phyloP scores from a whole-genome alignment of 371 early-diverging fungal genomes.

The Nematocida major region DNA sequence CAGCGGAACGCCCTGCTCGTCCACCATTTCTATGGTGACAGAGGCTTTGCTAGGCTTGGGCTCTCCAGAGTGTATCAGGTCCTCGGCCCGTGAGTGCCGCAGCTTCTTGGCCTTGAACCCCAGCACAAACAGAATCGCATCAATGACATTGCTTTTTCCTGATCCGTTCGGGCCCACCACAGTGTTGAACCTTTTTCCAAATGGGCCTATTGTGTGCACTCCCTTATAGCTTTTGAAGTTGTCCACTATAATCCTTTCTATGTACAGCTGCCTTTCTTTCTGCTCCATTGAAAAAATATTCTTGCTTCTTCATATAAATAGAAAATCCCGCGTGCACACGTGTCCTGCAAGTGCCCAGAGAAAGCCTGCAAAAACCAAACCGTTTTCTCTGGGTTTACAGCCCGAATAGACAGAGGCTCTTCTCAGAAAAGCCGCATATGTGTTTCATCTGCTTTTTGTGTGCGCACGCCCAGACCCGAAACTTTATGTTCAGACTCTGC shows the following conservation, averaged over 20 bases:
- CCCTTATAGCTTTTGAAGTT: constrained; percentile 66
- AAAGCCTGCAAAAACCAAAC: no score
- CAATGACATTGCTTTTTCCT: constrained; percentile 98
- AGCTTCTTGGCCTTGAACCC: constrained; percentile 96
- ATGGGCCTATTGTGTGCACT: constrained; percentile 54
- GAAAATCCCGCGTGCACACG: neutral
- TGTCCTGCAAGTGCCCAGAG: neutral
- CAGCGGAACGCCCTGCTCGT: constrained; percentile 66
- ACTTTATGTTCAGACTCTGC: no score
- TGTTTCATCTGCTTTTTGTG: no score
- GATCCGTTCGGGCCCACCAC: constrained; percentile 97
- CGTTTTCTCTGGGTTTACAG: no score
- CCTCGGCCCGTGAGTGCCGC: constrained; percentile 85
- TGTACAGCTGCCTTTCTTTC: constrained; percentile 15
- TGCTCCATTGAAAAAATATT: constrained; percentile 34
- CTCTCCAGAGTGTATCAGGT: constrained; percentile 87
- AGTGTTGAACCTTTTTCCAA: constrained; percentile 66
- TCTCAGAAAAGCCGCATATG: no score
- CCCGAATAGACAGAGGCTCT: no score
- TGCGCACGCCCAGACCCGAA: no score
- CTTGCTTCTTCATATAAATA: neutral
- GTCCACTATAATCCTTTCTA: constrained; percentile 49
- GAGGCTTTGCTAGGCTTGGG: constrained; percentile 71
- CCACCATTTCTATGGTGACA: constrained; percentile 81
- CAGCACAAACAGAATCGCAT: constrained; percentile 94